Base-by-base conservation (phyloP, 495 filamentous ascomycete genomes). In the Aspergillus affinis region DNA sequence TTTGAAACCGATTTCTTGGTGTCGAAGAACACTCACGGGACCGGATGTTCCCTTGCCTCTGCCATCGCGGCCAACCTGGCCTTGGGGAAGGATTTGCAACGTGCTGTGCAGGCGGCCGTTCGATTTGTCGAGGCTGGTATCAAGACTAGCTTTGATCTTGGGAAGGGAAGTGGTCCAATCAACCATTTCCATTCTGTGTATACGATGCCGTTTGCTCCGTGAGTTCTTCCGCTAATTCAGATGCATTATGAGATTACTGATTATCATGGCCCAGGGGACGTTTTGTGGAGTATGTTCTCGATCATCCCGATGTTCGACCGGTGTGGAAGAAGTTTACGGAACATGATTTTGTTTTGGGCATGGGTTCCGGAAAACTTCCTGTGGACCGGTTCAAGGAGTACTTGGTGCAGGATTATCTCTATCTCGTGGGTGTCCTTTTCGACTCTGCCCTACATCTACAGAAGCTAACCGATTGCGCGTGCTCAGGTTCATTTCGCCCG, bases 101-200 rank as follows among this genome's bases (percentile, higher is more conserved):
- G 81, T 48, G 90, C 92, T 6, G 89, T 95, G 20, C 82, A 81
- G 57, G 74, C 75, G 36, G 92, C 87, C 3, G 90, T 91, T 60
- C 80, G 82, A 44, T 98, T 94, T 65, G 83, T 98, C 51, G 89
- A 92, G 65, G 89, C 84, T 0, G 93, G 88, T 9, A 98, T 98
- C 70, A 87, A 77, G 68, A 88, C 85, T 2, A 92, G 90, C 32
- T 80, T 81, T 51, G 78, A 86, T 54, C 66, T 96, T 45, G 93
- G 93, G 0, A 81, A 84, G 51, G 93, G 93, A 8, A 90, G 85
- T 72, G 93, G 93, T 0, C 93, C 94, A 2, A 86, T 98, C 61
- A 96, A 97, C 64, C 93, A 97, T 72, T 95, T 97, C 65, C 93
- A 98, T 70, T 95, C 92, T 4, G 78, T 86, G 2, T 87, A 91